These are phyloP conservation scores for Trichoderma endophyticum DNA, from an alignment of 2,329 filamentous ascomycete genomes.

Conservation along the genomic window DNA sequence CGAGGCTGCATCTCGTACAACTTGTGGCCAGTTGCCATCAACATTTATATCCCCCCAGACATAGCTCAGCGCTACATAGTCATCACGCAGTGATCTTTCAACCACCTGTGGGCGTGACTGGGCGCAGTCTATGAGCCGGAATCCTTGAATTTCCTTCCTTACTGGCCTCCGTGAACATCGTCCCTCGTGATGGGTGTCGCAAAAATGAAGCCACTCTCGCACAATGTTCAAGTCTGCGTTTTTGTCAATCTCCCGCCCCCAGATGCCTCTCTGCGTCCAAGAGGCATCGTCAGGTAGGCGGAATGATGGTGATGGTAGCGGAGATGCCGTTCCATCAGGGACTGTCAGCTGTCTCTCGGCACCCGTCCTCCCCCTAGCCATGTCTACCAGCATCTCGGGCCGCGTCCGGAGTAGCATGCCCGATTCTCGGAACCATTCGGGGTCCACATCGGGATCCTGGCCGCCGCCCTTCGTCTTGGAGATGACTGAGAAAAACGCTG, in stretches of 20 bases:
- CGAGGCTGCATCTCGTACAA: conserved; percentile 32
- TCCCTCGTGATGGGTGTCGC: conserved; percentile 33
- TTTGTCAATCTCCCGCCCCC: conserved; percentile 33
- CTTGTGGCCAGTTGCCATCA: conserved; percentile 30
- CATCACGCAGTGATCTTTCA: conserved; percentile 27
- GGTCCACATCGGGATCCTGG: conserved; percentile 31
- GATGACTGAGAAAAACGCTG: conserved; percentile 33
- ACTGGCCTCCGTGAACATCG: conserved; percentile 31
- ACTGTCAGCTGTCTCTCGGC: conserved; percentile 21
- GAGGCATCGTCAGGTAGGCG: conserved; percentile 10
- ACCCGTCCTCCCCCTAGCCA: conserved; percentile 21
- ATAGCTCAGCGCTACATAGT: conserved; percentile 36
- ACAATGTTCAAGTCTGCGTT: conserved; percentile 31
- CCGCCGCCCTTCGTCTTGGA: conserved; percentile 32
- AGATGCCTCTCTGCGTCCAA: conserved; percentile 33
- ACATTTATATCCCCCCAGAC: conserved; percentile 31
- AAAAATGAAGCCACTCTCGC: conserved; percentile 35
- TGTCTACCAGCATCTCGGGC: conserved; percentile 28
- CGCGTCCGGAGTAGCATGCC: conserved; percentile 35
- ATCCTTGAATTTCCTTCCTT: conserved; percentile 28
- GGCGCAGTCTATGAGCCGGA: conserved; percentile 34
- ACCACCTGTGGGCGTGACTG: conserved; percentile 33
- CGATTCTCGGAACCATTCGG: conserved; percentile 33
- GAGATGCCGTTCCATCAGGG: conserved; percentile 24
- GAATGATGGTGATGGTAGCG: background rate